Evolutionary conservation across 2,329 filamentous ascomycete species (phyloP).

Genomic region (Trichoderma hamatum): DNA sequence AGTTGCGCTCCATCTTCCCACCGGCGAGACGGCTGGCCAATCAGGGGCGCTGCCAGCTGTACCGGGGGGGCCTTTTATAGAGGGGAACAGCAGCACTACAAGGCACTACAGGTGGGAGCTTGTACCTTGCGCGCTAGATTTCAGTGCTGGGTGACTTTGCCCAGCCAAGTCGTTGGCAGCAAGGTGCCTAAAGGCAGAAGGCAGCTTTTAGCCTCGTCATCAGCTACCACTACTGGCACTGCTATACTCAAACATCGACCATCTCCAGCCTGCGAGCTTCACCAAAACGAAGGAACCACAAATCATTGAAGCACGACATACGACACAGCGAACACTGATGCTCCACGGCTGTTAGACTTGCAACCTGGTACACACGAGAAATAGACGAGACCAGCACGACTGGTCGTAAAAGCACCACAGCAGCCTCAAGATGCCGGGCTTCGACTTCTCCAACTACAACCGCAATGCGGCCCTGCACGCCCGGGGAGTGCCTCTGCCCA

Average conservation of each 20-base stretch:
- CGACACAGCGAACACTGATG: neutral
- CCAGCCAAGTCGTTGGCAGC: conserved; percentile 3
- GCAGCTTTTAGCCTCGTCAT: conserved; percentile 61
- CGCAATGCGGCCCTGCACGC: conserved; percentile 96
- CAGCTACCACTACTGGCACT: conserved; percentile 39
- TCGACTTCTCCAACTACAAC: conserved; percentile 99
- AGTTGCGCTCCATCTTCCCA: conserved; percentile 18
- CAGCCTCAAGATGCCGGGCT: conserved; percentile 74
- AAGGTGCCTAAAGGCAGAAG: conserved; percentile 50
- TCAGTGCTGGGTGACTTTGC: neutral
- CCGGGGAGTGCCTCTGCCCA: conserved; percentile 89
- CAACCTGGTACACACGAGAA: neutral
- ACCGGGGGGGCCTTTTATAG: conserved; percentile 26
- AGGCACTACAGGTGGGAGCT: conserved; percentile 26
- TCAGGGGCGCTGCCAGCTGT: conserved; percentile 30
- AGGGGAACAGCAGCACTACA: conserved; percentile 1
- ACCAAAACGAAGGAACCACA: conserved; percentile 7
- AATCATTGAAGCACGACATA: neutral
- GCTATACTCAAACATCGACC: conserved; percentile 11
- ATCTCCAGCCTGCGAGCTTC: neutral
- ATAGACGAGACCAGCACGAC: conserved; percentile 18
- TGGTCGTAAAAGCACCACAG: conserved; percentile 7
- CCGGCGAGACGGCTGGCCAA: conserved; percentile 32
- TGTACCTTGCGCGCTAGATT: conserved; percentile 20
- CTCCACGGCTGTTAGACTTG: neutral